Conservation (phyloP, 768 basidiomycete species). For the Boletus huronensis region DNA sequence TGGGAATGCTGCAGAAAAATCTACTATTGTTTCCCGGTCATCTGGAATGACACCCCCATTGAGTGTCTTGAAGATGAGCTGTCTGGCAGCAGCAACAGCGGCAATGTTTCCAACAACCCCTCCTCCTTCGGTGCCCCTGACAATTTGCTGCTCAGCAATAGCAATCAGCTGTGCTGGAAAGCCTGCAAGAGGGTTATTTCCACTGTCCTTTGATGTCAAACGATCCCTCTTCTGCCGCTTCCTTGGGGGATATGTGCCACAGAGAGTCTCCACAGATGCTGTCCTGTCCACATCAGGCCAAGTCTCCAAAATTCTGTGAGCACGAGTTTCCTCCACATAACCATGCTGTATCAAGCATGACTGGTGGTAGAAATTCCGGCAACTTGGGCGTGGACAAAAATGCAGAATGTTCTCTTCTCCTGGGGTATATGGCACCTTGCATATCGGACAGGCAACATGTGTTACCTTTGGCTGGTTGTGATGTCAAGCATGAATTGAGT, state of each 20-base stretch:
- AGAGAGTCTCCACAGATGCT: neutral
- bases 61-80: conserved; percentile 42
- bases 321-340: conserved; percentile 21
- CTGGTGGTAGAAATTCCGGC: conserved; percentile 47
- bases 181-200: conserved; percentile 1
- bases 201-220: neutral
- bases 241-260: neutral
- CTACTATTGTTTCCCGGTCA: conserved; percentile 39
- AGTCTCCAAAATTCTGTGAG: conserved; percentile 33
- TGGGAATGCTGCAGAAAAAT: conserved; percentile 22
- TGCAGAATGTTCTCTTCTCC: conserved; percentile 43
- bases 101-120: conserved; percentile 52
- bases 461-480: conserved; percentile 41
- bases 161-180: conserved; percentile 40
- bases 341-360: conserved; percentile 38
- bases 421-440: conserved; percentile 46
- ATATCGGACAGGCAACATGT: conserved; percentile 38
- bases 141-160: conserved; percentile 51
- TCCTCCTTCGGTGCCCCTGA: conserved; percentile 41
- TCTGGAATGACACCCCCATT: conserved; percentile 30
- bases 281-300: conserved; percentile 35
- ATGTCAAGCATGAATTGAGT: neutral
- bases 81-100: conserved; percentile 45
- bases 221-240: conserved; percentile 14
- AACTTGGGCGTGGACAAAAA: conserved; percentile 53